Evolutionary conservation across 2,329 filamentous ascomycete species (phyloP), one percentile per base, ranked within the genome.

Genomic region (Aureobasidium sp.): DNA sequence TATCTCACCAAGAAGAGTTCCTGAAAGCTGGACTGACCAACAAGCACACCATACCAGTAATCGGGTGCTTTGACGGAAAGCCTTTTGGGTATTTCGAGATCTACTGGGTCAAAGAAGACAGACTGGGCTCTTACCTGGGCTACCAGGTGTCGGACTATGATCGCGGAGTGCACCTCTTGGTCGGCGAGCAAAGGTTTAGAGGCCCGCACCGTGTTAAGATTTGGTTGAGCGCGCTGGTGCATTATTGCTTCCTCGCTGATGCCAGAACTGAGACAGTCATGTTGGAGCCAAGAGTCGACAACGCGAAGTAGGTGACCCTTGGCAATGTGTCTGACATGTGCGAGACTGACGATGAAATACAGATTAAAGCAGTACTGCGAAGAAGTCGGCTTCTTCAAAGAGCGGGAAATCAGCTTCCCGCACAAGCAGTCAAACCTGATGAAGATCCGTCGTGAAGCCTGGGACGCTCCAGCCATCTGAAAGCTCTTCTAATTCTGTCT

Each of bases 31-130:
- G 82, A 0, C 76, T 97, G 12, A 80, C 80, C 14, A 85, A 81
- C 22, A 80, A 81, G 19, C 88, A 97, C 74, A 91, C 87, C 9
- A 96, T 97, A 73, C 94, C 94, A 0, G 91, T 87, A 0, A 93
- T 97, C 64, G 94, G 90, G 0, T 87, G 91, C 71, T 99, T 93
- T 90, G 91, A 97, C 68, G 92, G 91, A 12, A 88, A 93, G 64
- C 93, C 93, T 0, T 99, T 97, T 76, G 94, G 91, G 0, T 99
- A 95, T 72, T 97, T 99, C 71, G 94, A 99, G 77, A 82, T 99
- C 37, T 99, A 99, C 76, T 99, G 94, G 93, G 91, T 94, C 3
- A 96, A 96, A 70, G 94, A 99, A 72, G 94, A 97, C 70, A 77
- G 80, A 0, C 73, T 99, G 0, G 91, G 90, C 0, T 82, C 81